Base-by-base conservation (phyloP, 2,329 filamentous ascomycete genomes). In the Colletotrichum ledebouriae region DNA sequence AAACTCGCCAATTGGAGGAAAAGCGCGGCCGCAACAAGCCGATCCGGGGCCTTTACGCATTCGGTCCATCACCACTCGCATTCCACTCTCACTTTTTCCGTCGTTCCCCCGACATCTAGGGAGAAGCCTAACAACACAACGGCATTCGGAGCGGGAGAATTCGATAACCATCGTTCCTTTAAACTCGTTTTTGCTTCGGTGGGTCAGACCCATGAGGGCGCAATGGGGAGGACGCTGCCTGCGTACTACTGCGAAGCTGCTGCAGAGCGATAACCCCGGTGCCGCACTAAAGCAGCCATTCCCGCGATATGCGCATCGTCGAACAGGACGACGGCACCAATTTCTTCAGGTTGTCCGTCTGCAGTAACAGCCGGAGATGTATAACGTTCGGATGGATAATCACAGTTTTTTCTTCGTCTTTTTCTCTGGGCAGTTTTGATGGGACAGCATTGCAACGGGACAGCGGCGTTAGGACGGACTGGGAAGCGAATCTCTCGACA, bases 261-360 rank as follows among this genome's bases (percentile, higher is more conserved):
- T 60, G 58, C 47, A 60, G 46, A 52, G 29, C 34, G n/a, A 50
- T 15, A 7, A 52, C 58, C 47, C 58, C 57, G 37, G 58, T 60
- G 47, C 59, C 55, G 39, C 61, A 41, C 59, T 63, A 63, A 52
- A 29, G 59, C 59, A 53, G 64, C 46, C 9, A 11, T 64, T 67
- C 44, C 37, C 44, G 59, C 29, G 64, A 59, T 49, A 47, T n/a
- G 17, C 29, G 42, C 34, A 17, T 34, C 6, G 22, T 11, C 39
- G 34, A 10, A n/a, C 34, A 15, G 34, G 29, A 12, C 50, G 53
- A 57, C 37, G 9, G 3, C 34, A 42, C 15, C 1, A 39, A 39
- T 11, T 11, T 39, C 7, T 39, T 9, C 37, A 11, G 53, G 17
- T 42, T 13, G 11, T 37, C n/a, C 33, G 17, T 55, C 29, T 34